Evolutionary conservation across 306 rosid species (phyloP).

Genomic region (Prunus persica): Prunus_persica_NCBIv2 NC_034012.1:21464501-21465000

Average conservation of each 20-base stretch:
- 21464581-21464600: background rate
- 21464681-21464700: background rate
- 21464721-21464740: background rate
- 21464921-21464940: no score
- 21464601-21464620: background rate
- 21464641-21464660: background rate
- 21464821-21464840: background rate
- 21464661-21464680: background rate
- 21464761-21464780: background rate
- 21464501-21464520: no score
- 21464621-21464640: background rate
- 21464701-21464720: background rate
- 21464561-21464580: background rate
- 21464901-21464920: no score
- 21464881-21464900: no score
- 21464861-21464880: no score
- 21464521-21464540: no score
- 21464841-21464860: no score
- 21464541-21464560: no score
- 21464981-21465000: no score
- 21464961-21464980: no score
- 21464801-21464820: background rate
- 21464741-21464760: background rate
- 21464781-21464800: background rate
- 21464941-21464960: no score